phyloP scores from a whole-genome alignment of 1,284 basidiomycete genomes.

The Cutaneotrichosporon spelunceum region DNA sequence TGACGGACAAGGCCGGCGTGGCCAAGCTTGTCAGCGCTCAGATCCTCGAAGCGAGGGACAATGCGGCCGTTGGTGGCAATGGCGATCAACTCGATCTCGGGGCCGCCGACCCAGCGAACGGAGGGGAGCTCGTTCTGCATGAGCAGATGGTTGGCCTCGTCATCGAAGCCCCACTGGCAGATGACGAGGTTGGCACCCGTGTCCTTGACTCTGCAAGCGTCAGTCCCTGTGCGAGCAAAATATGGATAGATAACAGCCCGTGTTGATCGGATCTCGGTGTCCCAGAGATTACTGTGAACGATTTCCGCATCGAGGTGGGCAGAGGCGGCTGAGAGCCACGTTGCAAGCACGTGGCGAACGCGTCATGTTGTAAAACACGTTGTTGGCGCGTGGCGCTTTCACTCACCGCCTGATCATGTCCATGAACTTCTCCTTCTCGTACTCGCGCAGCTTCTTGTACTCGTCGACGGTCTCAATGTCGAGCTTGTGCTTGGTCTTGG shows the following conservation, averaged over 20 bases:
- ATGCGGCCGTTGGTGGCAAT: slow-evolving; percentile 98
- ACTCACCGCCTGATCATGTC: slow-evolving; percentile 83
- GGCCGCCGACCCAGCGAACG: slow-evolving; percentile 98
- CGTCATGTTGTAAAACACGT: background rate
- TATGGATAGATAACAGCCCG: background rate
- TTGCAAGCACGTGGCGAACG: too few species aligned
- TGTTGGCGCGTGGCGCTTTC: background rate
- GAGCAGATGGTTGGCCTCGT: slow-evolving; percentile 96
- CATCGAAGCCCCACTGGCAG: slow-evolving; percentile 99
- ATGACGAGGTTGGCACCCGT: slow-evolving; percentile 98
- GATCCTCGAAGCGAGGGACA: slow-evolving; percentile 95
- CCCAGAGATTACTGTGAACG: background rate
- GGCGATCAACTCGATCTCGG: slow-evolving; percentile 98
- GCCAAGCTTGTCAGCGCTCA: slow-evolving; percentile 86
- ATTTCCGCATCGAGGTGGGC: background rate
- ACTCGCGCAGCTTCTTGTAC: slow-evolving; percentile 89
- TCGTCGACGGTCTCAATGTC: slow-evolving; percentile 98
- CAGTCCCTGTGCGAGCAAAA: background rate
- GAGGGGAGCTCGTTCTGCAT: slow-evolving; percentile 97
- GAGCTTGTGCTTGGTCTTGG: slow-evolving; percentile 99
- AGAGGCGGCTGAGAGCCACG: background rate
- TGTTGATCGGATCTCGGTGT: background rate
- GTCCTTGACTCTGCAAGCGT: slow-evolving; percentile 70
- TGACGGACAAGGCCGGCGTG: slow-evolving; percentile 90
- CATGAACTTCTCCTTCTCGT: slow-evolving; percentile 93